These are phyloP conservation scores for Collybia sp. DNA, from an alignment of 768 basidiomycete species.

Conservation along the genomic window DNA sequence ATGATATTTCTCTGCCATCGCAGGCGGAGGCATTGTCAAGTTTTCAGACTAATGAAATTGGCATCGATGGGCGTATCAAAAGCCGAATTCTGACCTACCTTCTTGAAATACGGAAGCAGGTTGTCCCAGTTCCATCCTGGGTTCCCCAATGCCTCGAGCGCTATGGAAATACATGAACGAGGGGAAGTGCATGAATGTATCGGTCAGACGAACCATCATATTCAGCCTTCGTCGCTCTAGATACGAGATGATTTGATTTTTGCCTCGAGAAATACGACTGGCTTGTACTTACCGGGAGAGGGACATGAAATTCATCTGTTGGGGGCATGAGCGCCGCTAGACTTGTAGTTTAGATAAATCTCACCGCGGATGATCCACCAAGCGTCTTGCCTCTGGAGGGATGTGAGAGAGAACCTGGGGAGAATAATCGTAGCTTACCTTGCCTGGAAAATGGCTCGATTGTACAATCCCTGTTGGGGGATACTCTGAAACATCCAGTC, in stretches of 20 bases:
- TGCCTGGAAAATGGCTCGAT: not conserved
- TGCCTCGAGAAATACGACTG: too few relatives aligned
- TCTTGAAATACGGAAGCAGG: constrained; percentile 28
- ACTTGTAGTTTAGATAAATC: too few relatives aligned
- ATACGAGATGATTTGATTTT: too few relatives aligned
- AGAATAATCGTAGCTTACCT: not conserved
- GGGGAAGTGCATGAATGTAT: too few relatives aligned
- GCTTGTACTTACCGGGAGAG: too few relatives aligned
- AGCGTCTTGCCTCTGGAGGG: not conserved
- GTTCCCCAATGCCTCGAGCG: constrained; percentile 18
- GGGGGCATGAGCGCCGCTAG: too few relatives aligned
- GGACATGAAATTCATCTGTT: too few relatives aligned
- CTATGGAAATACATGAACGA: not conserved
- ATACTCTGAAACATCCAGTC: not conserved
- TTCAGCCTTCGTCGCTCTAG: too few relatives aligned
- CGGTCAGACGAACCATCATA: too few relatives aligned
- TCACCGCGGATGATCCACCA: not conserved
- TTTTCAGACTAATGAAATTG: constrained; percentile 18
- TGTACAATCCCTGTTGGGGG: not conserved
- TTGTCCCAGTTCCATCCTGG: constrained; percentile 32
- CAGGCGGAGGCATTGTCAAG: constrained; percentile 14
- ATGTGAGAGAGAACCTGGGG: too few relatives aligned
- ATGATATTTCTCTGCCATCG: constrained; percentile 16
- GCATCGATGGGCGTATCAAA: not conserved
- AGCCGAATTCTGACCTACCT: constrained; percentile 8